A percentile compares a stretch with the other conserved stretches of the same genome.
phyloP scores from a whole-genome alignment of 177 flowering plant genomes.

The Tripterygium wilfordii region DNA sequence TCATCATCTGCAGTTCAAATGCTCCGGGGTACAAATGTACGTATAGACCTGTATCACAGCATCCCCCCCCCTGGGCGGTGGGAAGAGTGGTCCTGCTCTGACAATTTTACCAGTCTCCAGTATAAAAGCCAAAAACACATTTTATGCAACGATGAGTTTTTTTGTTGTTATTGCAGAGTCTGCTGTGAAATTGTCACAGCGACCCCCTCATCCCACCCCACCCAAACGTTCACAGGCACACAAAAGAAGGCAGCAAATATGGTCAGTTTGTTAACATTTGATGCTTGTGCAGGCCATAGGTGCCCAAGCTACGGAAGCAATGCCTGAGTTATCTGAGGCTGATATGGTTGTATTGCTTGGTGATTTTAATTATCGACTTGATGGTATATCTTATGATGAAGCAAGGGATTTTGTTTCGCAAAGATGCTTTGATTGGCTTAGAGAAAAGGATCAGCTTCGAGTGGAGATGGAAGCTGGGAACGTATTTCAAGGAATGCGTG shows the following conservation, averaged over 20 bases:
- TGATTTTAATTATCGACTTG: slow-evolving; percentile 91
- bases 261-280: slow-evolving; percentile 7
- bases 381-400: slow-evolving; percentile 92
- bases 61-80: too few species aligned
- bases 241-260: too few species aligned
- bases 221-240: too few species aligned
- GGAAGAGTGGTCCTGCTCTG: too few species aligned
- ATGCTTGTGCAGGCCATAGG: slow-evolving; percentile 33
- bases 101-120: too few species aligned
- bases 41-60: slow-evolving; percentile 14
- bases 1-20: slow-evolving; percentile 58
- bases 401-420: slow-evolving; percentile 94
- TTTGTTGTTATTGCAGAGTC: too few species aligned
- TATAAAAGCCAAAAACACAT: too few species aligned
- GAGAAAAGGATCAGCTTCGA: slow-evolving; percentile 93
- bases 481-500: slow-evolving; percentile 98
- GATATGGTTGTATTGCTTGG: slow-evolving; percentile 90
- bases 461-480: slow-evolving; percentile 93
- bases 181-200: too few species aligned
- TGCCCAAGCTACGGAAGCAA: slow-evolving; percentile 43
- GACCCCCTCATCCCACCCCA: too few species aligned
- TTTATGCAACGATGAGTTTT: too few species aligned
- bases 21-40: slow-evolving; percentile 64
- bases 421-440: slow-evolving; percentile 95
- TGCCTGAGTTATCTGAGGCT: slow-evolving; percentile 85